phyloP scores from a whole-genome alignment of 2,329 filamentous ascomycete genomes.

The Botryosphaeria agaves region DNA sequence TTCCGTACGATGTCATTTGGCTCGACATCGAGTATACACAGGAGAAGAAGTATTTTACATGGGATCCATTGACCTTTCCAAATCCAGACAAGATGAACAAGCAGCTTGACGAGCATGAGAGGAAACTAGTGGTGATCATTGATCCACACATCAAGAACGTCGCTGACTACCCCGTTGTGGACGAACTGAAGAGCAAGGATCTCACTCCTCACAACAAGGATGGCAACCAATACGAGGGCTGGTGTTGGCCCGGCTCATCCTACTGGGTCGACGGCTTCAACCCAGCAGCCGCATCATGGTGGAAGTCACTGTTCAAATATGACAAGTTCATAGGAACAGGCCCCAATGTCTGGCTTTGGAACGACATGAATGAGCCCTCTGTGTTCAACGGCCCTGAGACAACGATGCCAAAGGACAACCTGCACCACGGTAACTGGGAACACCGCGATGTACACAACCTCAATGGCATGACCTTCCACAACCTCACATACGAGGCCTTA shows the following conservation, averaged over 20 bases:
- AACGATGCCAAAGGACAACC: constrained; percentile 96
- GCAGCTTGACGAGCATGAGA: constrained; percentile 66
- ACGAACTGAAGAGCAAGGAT: constrained; percentile 70
- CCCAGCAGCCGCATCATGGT: constrained; percentile 81
- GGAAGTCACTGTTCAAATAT: constrained; percentile 76
- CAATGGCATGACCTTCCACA: constrained; percentile 88
- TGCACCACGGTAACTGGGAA: constrained; percentile 85
- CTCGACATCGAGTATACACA: constrained; percentile 96
- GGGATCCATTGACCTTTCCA: constrained; percentile 76
- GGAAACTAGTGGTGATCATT: constrained; percentile 87
- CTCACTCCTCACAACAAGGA: constrained; percentile 84
- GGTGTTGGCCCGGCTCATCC: constrained; percentile 97
- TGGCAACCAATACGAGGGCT: constrained; percentile 75
- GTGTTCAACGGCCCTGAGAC: constrained; percentile 98
- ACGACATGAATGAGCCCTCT: constrained; percentile 98
- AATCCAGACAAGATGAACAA: constrained; percentile 78
- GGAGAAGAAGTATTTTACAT: constrained; percentile 95
- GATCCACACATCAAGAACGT: constrained; percentile 97
- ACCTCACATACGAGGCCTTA: constrained; percentile 78
- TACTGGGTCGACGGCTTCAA: constrained; percentile 96
- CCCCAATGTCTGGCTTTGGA: constrained; percentile 89
- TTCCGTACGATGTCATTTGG: constrained; percentile 98
- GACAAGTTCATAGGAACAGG: constrained; percentile 72
- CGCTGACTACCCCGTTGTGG: constrained; percentile 55
- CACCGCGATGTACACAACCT: constrained; percentile 94